Evolutionary conservation across 202 grass and related monocot species (phyloP).

Genomic region (Bolboschoenoplectus hybrid): DNA sequence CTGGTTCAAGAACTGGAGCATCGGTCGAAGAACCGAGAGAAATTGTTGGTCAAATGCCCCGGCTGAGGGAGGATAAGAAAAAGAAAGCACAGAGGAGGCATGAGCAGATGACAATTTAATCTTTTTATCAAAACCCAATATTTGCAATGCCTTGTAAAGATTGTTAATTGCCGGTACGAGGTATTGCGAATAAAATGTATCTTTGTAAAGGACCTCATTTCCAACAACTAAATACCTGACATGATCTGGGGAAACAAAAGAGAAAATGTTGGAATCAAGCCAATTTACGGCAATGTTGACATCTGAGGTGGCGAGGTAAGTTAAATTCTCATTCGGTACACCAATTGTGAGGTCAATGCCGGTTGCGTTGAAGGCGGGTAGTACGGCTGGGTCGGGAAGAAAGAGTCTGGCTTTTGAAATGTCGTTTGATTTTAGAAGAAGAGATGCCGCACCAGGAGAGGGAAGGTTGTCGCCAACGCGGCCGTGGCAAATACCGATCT

Average conservation of each 20-base stretch:
- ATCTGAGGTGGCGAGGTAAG: slow-evolving; percentile 53
- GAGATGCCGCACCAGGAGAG: slow-evolving; percentile 24
- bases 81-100: slow-evolving; percentile 63
- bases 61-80: slow-evolving; percentile 56
- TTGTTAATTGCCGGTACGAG: slow-evolving; percentile 63
- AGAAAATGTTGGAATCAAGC: slow-evolving; percentile 53
- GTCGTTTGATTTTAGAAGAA: slow-evolving; percentile 50
- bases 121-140: slow-evolving; percentile 45
- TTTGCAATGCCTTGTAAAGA: slow-evolving; percentile 54
- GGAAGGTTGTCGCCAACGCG: slow-evolving; percentile 60
- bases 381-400: slow-evolving; percentile 57
- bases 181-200: slow-evolving; percentile 54
- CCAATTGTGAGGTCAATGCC: slow-evolving; percentile 61
- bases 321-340: slow-evolving; percentile 78
- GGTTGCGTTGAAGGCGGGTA: slow-evolving; percentile 53
- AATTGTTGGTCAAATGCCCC: slow-evolving; percentile 50
- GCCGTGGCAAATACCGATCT: slow-evolving; percentile 67
- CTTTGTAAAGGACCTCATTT: slow-evolving; percentile 64
- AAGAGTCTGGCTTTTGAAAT: slow-evolving; percentile 65
- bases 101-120: slow-evolving; percentile 67
- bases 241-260: slow-evolving; percentile 42
- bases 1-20: slow-evolving; percentile 58
- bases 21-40: slow-evolving; percentile 56
- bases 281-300: slow-evolving; percentile 47
- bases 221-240: slow-evolving; percentile 61